Conservation (phyloP, 371 early-diverging fungal species). For the Basidiobolus meristosporus region DNA sequence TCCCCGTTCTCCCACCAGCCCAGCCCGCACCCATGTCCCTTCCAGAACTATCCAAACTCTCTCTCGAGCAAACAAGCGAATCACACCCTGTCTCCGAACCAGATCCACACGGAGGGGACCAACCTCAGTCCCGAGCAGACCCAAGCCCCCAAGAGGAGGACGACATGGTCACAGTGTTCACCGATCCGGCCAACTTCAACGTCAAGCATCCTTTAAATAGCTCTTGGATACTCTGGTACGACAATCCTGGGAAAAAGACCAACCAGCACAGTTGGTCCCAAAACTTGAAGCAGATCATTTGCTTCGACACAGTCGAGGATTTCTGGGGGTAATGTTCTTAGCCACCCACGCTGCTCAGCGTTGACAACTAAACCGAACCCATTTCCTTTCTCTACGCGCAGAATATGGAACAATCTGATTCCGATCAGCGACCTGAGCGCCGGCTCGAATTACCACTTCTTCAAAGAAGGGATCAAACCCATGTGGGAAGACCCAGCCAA, state of each 20-base stretch:
- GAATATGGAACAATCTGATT: conserved; percentile 77
- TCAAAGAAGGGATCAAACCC: conserved; percentile 94
- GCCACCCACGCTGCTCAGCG: not conserved
- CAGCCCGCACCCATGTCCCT: too few species aligned
- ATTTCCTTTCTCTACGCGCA: too few species aligned
- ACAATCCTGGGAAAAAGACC: conserved; percentile 61
- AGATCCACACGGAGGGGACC: too few species aligned
- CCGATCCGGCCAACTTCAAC: conserved; percentile 42
- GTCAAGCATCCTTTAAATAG: conserved; percentile 78
- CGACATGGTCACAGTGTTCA: conserved; percentile 40
- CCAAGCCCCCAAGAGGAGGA: too few species aligned
- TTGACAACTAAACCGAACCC: not conserved
- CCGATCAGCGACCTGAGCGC: conserved; percentile 56
- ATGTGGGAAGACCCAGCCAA: conserved; percentile 98
- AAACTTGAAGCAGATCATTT: conserved; percentile 69
- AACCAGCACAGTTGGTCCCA: conserved; percentile 70
- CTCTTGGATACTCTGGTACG: conserved; percentile 89
- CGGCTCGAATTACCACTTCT: conserved; percentile 88
- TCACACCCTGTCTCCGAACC: too few species aligned
- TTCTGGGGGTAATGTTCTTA: conserved; percentile 67
- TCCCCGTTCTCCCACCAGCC: too few species aligned
- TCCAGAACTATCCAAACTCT: too few species aligned
- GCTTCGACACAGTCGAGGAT: conserved; percentile 81
- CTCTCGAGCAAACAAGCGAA: too few species aligned
- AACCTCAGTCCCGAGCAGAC: too few species aligned